Percentiles rank a stretch among this genome's conserved stretches.
Evolutionary conservation across 129 eudicot species (phyloP).

Genomic region (Saussurea involucrata): DNA sequence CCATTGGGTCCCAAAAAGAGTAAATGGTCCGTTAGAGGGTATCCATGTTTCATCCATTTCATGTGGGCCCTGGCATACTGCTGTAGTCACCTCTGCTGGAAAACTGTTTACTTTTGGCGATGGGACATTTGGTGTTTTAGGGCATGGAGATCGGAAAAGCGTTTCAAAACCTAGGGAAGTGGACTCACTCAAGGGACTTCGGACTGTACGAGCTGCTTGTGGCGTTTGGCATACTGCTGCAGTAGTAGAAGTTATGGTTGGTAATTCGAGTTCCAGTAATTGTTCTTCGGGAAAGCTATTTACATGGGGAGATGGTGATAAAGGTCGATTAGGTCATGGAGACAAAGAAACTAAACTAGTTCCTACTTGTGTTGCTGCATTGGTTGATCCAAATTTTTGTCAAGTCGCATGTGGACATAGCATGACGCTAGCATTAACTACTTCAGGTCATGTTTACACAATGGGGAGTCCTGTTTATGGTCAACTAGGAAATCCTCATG

Average conservation of each 20-base stretch:
- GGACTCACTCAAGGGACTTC: conserved; percentile 57
- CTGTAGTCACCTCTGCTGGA: conserved; percentile 67
- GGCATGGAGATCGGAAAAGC: conserved; percentile 66
- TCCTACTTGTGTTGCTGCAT: conserved; percentile 59
- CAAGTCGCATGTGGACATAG: conserved; percentile 78
- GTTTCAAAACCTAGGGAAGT: conserved; percentile 68
- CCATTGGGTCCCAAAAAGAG: conserved; percentile 83
- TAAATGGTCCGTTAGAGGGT: conserved; percentile 72
- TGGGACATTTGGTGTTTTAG: conserved; percentile 87
- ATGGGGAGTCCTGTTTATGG: conserved; percentile 81
- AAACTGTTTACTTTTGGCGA: conserved; percentile 87
- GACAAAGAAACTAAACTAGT: conserved; percentile 56
- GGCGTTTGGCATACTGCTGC: conserved; percentile 99
- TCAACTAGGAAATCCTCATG: conserved; percentile 56
- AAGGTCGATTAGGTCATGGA: conserved; percentile 80
- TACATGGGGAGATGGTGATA: conserved; percentile 98
- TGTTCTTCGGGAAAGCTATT: conserved; percentile 61
- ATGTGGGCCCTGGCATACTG: conserved; percentile 99
- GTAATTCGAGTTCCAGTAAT: conserved; percentile 35
- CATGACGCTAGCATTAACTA: conserved; percentile 62
- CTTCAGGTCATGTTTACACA: conserved; percentile 68
- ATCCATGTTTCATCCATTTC: conserved; percentile 60
- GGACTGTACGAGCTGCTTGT: conserved; percentile 74
- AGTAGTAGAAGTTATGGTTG: conserved; percentile 52
- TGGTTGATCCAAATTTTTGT: conserved; percentile 48